Evolutionary conservation across 257 asterid genomes (phyloP).

Genomic region (Scutellaria baicalensis): DNA sequence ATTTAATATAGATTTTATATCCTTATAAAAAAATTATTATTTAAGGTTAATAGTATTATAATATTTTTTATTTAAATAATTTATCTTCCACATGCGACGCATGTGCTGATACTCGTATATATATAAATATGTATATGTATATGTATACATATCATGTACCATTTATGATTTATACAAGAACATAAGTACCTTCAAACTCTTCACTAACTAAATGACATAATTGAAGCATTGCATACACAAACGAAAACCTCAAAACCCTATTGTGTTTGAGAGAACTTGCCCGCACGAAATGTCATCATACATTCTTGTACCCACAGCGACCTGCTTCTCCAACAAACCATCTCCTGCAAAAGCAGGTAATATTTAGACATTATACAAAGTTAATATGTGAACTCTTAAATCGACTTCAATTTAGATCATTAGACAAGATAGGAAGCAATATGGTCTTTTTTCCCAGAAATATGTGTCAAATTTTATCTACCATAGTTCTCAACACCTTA

Average conservation of each 20-base stretch:
- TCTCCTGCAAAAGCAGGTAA: slow-evolving; percentile 31
- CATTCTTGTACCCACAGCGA: slow-evolving; percentile 79
- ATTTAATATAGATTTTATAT: no score
- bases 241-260: background rate
- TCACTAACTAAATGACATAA: background rate
- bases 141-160: no score
- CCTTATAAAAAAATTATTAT: no score
- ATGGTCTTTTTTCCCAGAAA: background rate
- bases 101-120: no score
- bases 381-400: background rate
- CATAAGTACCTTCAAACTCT: no score
- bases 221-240: background rate
- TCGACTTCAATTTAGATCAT: background rate
- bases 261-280: slow-evolving; percentile 32
- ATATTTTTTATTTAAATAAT: no score
- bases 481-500: background rate
- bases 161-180: no score
- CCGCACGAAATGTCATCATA: slow-evolving; percentile 68
- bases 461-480: background rate
- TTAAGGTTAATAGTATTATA: no score
- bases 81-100: no score
- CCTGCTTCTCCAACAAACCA: slow-evolving; percentile 40
- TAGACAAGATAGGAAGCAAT: background rate
- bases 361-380: background rate
- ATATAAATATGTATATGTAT: no score